Evolutionary conservation across 331 rosid species (phyloP).

Genomic region (Rosa hybrid): DNA sequence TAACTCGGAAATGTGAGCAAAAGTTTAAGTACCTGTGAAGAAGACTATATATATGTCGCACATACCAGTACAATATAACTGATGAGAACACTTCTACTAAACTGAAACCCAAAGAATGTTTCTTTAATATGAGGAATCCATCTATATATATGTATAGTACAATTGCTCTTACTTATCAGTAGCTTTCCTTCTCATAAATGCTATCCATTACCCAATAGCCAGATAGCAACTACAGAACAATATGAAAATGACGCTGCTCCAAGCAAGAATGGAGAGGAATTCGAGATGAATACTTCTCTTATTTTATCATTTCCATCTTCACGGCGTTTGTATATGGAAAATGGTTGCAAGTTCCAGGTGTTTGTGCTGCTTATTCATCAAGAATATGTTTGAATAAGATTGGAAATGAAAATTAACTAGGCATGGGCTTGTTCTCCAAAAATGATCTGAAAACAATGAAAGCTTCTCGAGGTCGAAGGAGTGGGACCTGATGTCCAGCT

Average conservation of each 20-base stretch:
- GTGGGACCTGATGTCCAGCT: constrained; percentile 98
- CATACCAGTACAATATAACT: constrained; percentile 7
- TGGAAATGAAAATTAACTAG: constrained; percentile 31
- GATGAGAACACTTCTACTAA: not conserved
- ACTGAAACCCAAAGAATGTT: constrained; percentile 23
- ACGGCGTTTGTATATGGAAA: constrained; percentile 29
- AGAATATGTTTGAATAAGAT: constrained; percentile 32
- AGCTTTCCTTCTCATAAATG: not conserved
- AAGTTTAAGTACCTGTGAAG: not conserved
- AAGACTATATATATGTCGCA: not conserved
- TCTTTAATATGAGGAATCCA: constrained; percentile 10
- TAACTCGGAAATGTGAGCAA: not conserved
- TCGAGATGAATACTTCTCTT: constrained; percentile 64
- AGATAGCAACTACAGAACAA: constrained; percentile 10
- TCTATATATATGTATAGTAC: constrained; percentile 23
- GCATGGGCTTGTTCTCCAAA: constrained; percentile 82
- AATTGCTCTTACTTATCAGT: not conserved
- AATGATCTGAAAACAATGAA: constrained; percentile 80
- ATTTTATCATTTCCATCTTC: constrained; percentile 29
- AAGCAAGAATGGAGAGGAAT: constrained; percentile 42
- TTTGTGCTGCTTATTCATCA: constrained; percentile 34
- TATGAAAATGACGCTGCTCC: constrained; percentile 8
- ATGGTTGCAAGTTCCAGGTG: constrained; percentile 7
- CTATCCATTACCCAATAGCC: not conserved
- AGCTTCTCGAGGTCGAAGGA: constrained; percentile 81